Evolutionary conservation across 805 yeast genomes (phyloP), one percentile per base, ranked within the genome.

Genomic region (Metschnikowia dekortorum): DNA sequence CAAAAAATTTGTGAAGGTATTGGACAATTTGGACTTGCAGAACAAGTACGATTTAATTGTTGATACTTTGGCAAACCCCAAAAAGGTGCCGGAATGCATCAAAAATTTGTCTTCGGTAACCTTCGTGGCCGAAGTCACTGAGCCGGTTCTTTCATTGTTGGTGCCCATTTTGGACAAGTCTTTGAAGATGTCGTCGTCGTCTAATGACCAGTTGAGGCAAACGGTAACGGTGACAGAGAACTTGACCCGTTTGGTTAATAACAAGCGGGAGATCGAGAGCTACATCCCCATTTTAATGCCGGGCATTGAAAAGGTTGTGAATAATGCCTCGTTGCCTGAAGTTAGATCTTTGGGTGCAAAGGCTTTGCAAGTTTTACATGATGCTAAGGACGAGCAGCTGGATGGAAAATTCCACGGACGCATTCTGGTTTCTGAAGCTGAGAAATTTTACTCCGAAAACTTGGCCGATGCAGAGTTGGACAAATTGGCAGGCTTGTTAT

Each of bases 101-200:
- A 88, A 86, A 70, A 82, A 92, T 40, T 79, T 92, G 55, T 86
- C 96, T 2, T 87, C 95, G 38, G 97, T 92, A 48, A 94, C 99
- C 0, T 92, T 92, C 68, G 98, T 92, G 45, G 96, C 99, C 43
- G 99, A 94, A 74, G 99, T 92, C 55, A 94, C 97, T 13, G 98
- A 91, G 73, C 95, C 98, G 5, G 95, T 96, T 4, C 76, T 92
- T 60, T 81, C 98, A 8, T 72, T 92, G 50, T 76, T 92, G 63
- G 97, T 89, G 42, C 99, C 99, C 43, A 91, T 91, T 58, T 80
- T 92, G 62, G 90, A 83, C 65, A 89, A 91, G 67, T 92, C 98
- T 2, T 77, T 92, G 63, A 86, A 85, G 62, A 82, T 87, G 74
- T 81, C 92, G 37, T 85, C 96, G 1, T 85, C 95, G 4, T 86